Evolutionary conservation across 768 basidiomycete species (phyloP), one percentile per base, ranked within the genome.

Genomic region (Mycena haematopus): DNA sequence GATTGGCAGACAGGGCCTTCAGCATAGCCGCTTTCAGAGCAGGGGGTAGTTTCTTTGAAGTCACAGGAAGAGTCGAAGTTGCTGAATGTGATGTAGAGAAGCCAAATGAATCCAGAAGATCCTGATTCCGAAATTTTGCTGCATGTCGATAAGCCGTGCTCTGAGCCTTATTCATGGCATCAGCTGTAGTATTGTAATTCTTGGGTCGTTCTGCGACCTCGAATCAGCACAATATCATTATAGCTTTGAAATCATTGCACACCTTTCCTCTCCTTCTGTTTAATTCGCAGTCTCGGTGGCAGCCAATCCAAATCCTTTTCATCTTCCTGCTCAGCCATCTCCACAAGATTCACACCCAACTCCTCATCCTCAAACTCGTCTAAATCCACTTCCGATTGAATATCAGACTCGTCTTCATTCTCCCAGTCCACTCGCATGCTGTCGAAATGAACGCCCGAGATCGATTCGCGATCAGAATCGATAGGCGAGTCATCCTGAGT

Each of bases 231-330:
- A 25, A 15, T 11, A 47, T 47, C 11, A 47, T 27, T 27, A 47
- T 25, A 3, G 13, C 1, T 51, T n/a, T n/a, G n/a, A n/a, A n/a
- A n/a, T n/a, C n/a, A 35, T 33, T n/a, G 11, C n/a, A 21, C 19
- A 51, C 50, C 50, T 51, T 51, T 51, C 6, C n/a, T 31, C 50
- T 31, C 50, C 19, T 35, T 31, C 31, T n/a, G n/a, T n/a, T n/a
- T 33, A n/a, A 35, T 10, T 22, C 19, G 50, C 31, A 51, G 31
- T 3, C 31, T 19, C 13, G 50, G 9, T n/a, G 50, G 50, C 17
- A 42, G 10, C 40, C 40, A 42, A 42, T 42, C 40, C 19, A n/a
- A n/a, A 42, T 42, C 17, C n/a, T 42, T 42, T 42, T 17, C 6
- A n/a, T 42, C 40, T 19, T 42, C 40, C 40, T 42, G 19, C 40